Evolutionary conservation across 2,329 filamentous ascomycete genomes (phyloP).

Genomic region (Pseudohalonectria lignicola): DNA sequence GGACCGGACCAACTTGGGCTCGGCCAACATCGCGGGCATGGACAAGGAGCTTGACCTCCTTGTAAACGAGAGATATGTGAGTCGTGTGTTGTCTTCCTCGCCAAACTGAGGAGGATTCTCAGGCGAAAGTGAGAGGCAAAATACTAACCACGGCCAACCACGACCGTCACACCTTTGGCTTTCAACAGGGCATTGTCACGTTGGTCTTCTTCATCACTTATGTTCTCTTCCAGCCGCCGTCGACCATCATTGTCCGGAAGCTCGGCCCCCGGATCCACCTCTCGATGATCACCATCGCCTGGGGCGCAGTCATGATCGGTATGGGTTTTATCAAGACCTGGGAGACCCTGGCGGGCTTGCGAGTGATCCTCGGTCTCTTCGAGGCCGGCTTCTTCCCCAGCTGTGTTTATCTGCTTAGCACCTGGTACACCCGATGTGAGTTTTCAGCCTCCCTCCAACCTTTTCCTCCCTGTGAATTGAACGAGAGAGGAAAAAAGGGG

Average conservation of each 20-base stretch:
- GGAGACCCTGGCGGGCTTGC: conserved; percentile 38
- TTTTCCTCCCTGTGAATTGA: not conserved
- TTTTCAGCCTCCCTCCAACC: conserved; percentile 7
- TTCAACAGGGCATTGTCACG: conserved; percentile 47
- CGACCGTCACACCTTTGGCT: not conserved
- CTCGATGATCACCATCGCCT: conserved; percentile 40
- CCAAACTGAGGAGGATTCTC: no score
- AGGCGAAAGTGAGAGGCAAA: no score
- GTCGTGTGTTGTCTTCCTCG: conserved; percentile 7
- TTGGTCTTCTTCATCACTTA: conserved; percentile 68
- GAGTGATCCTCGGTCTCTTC: conserved; percentile 50
- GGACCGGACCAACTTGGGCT: conserved; percentile 69
- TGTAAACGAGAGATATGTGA: conserved; percentile 32
- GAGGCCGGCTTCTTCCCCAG: conserved; percentile 65
- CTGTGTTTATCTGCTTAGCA: conserved; percentile 61
- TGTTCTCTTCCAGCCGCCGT: conserved; percentile 59
- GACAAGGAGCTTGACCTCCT: conserved; percentile 29
- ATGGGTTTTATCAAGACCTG: conserved; percentile 52
- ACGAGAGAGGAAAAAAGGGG: not conserved
- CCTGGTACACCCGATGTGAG: conserved; percentile 60
- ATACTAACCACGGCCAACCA: no score
- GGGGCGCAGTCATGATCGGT: conserved; percentile 52
- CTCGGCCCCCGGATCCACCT: conserved; percentile 51
- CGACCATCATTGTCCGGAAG: conserved; percentile 56
- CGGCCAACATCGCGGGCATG: conserved; percentile 61